These are phyloP conservation scores for Coemansia sp. DNA, from an alignment of 192 early-diverging fungal species.

Conservation along the genomic window DNA sequence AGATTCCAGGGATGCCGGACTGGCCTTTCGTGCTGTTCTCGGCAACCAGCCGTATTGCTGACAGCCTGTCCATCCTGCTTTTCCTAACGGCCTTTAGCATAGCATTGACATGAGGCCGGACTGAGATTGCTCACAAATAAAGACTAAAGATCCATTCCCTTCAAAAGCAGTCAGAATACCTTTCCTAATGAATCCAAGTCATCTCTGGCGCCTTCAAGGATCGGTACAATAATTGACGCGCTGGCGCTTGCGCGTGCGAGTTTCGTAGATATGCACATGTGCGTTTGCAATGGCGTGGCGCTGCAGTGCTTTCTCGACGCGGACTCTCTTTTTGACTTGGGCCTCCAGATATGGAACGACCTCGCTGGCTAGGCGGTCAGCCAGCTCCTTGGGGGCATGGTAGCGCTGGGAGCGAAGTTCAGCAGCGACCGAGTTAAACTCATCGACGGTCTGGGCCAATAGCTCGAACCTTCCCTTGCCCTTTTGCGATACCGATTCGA, in stretches of 20 bases:
- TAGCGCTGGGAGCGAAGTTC: conserved; percentile 24
- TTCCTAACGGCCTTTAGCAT: conserved; percentile 36
- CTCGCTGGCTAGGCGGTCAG: conserved; percentile 14
- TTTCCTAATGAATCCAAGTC: too few species aligned
- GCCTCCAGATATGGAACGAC: conserved; percentile 35
- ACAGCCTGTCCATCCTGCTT: conserved; percentile 31
- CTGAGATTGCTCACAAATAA: too few species aligned
- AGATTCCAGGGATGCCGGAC: conserved; percentile 24
- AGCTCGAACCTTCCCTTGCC: conserved; percentile 36
- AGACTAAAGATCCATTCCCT: too few species aligned
- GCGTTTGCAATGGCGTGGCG: conserved; percentile 36
- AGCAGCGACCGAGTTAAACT: conserved; percentile 21
- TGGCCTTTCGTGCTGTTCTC: conserved; percentile 22
- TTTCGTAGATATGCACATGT: conserved; percentile 49
- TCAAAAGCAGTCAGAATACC: too few species aligned
- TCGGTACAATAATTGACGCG: conserved; percentile 46
- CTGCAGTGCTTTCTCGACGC: conserved; percentile 34
- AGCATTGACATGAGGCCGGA: conserved; percentile 5
- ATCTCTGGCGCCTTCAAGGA: too few species aligned
- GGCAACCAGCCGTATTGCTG: conserved; percentile 25
- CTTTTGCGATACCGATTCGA: conserved; percentile 36
- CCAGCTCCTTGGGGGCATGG: conserved; percentile 36
- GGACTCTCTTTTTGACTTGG: conserved; percentile 27
- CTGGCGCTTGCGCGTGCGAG: conserved; percentile 52
- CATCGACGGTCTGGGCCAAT: conserved; percentile 37